Evolutionary conservation across 164 flowering plant genomes (phyloP).

Genomic region (Akebia trifoliata): DNA sequence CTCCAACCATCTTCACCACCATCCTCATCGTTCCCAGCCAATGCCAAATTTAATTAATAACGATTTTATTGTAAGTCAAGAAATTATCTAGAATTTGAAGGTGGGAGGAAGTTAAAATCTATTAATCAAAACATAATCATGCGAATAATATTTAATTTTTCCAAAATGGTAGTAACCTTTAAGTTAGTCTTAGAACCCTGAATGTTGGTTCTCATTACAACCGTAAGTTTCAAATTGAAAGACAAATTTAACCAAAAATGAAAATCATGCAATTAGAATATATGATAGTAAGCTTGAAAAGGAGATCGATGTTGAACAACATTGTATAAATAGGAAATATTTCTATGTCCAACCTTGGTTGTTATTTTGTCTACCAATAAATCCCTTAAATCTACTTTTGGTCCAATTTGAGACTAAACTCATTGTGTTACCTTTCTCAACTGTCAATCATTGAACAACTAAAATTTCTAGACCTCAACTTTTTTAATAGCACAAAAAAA

Average conservation of each 20-base stretch:
- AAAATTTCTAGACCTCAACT: conserved; percentile 1
- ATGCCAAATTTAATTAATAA: conserved; percentile 40
- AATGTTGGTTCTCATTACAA: conserved; percentile 48
- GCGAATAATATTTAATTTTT: conserved; percentile 91
- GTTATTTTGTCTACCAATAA: conserved; percentile 79
- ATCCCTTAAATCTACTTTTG: conserved; percentile 64
- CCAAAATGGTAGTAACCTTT: conserved; percentile 87
- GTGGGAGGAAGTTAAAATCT: conserved; percentile 5
- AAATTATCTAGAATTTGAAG: not conserved
- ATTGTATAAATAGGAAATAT: not conserved
- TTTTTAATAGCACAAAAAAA: not conserved
- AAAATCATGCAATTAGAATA: conserved; percentile 1
- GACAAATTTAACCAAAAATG: conserved; percentile 40
- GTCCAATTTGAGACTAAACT: conserved; percentile 31
- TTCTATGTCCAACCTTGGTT: conserved; percentile 49
- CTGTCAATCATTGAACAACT: conserved; percentile 22
- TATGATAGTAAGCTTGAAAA: not conserved
- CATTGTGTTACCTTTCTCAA: conserved; percentile 68
- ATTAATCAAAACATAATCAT: conserved; percentile 42
- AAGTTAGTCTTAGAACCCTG: conserved; percentile 80
- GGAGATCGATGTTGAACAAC: not conserved
- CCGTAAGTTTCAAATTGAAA: conserved; percentile 78
- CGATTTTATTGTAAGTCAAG: not conserved
- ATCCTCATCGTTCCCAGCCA: conserved; percentile 90
- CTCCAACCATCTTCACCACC: conserved; percentile 83